Evolutionary conservation across 164 flowering plant species (phyloP).

Genomic region (Magnolia kwangsiensis): DNA sequence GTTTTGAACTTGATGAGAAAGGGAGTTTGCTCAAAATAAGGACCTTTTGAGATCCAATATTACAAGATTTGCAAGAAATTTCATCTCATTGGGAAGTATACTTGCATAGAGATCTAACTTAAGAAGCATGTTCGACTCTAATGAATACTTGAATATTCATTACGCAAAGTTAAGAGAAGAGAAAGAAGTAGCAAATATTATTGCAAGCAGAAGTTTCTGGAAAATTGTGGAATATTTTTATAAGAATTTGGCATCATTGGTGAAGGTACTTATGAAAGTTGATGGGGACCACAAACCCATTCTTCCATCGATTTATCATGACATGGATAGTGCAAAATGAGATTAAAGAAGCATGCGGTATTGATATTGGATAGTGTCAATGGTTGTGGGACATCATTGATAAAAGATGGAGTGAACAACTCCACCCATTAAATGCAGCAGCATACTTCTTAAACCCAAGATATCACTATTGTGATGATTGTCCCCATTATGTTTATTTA

Average conservation of each 20-base stretch:
- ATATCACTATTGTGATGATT: constrained; percentile 64
- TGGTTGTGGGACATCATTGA: constrained; percentile 66
- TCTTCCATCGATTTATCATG: constrained; percentile 61
- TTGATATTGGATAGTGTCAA: constrained; percentile 56
- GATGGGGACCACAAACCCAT: constrained; percentile 38
- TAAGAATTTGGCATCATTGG: constrained; percentile 57
- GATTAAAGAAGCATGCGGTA: constrained; percentile 57
- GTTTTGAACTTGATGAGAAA: background rate
- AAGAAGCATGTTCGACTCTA: background rate
- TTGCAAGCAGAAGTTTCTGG: constrained; percentile 60
- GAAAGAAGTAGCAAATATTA: constrained; percentile 63
- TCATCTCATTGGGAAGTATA: background rate
- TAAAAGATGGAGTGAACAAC: constrained; percentile 44
- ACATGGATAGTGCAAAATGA: constrained; percentile 63
- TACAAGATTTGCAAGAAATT: background rate
- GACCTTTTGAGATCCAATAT: background rate
- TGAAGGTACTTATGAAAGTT: constrained; percentile 54
- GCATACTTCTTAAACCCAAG: constrained; percentile 79
- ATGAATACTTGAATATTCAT: background rate
- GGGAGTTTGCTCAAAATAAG: background rate
- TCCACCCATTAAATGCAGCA: constrained; percentile 65
- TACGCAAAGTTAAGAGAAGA: background rate
- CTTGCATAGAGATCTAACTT: background rate
- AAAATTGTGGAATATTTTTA: constrained; percentile 57
- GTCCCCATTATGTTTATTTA: constrained; percentile 1